A percentile compares a stretch with the other conserved stretches of the same genome.
Evolutionary conservation across 1,284 basidiomycete species (phyloP).

Genomic region (Naganishia liquefaciens): DNA sequence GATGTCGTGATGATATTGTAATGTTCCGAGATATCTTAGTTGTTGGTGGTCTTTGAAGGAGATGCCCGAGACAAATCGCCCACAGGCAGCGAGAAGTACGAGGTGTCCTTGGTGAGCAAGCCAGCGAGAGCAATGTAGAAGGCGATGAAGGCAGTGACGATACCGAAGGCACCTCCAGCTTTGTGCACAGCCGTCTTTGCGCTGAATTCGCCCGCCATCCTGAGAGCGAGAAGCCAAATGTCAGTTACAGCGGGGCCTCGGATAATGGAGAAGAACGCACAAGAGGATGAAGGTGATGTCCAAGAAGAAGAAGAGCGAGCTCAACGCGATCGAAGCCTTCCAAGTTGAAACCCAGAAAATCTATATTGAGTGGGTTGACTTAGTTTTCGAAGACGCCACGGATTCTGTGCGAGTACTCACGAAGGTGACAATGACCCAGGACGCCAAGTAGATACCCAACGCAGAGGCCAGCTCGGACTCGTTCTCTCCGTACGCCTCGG

Average conservation of each 20-base stretch:
- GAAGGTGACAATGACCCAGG: slow-evolving; percentile 44
- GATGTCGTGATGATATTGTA: too few species aligned
- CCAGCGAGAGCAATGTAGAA: slow-evolving; percentile 58
- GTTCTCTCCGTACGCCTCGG: slow-evolving; percentile 48
- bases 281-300: slow-evolving; percentile 59
- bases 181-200: slow-evolving; percentile 51
- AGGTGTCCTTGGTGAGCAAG: slow-evolving; percentile 56
- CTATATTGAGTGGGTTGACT: slow-evolving; percentile 31
- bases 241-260: slow-evolving; percentile 12
- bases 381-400: background rate
- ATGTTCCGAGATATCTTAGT: background rate
- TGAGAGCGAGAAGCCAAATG: slow-evolving; percentile 33
- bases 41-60: slow-evolving; percentile 15
- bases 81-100: slow-evolving; percentile 57
- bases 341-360: slow-evolving; percentile 61
- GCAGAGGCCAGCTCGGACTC: slow-evolving; percentile 56
- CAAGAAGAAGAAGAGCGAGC: slow-evolving; percentile 71
- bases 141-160: slow-evolving; percentile 47
- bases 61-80: slow-evolving; percentile 47
- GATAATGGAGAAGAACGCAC: slow-evolving; percentile 37
- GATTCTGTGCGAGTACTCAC: slow-evolving; percentile 17
- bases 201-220: slow-evolving; percentile 48
- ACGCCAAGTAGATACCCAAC: slow-evolving; percentile 55
- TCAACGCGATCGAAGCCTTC: slow-evolving; percentile 66
- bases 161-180: slow-evolving; percentile 73